Conservation (phyloP, 306 rosid genomes). For the Pueraria montana region DNA sequence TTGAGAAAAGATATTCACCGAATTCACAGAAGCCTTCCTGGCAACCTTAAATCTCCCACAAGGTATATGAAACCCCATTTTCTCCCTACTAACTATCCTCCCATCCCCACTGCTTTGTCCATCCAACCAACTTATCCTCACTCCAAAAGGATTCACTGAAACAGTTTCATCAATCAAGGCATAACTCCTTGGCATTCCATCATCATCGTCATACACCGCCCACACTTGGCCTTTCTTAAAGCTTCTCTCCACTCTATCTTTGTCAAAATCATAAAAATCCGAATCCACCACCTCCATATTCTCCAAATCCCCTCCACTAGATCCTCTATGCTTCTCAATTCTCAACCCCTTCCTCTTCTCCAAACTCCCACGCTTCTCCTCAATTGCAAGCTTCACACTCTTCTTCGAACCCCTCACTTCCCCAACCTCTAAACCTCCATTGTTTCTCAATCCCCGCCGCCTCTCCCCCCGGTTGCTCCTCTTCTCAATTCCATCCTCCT, state of each 20-base stretch:
- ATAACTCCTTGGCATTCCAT: slow-evolving; percentile 91
- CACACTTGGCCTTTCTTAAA: slow-evolving; percentile 94
- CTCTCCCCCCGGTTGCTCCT: slow-evolving; percentile 39
- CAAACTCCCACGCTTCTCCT: slow-evolving; percentile 41
- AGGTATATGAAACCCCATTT: slow-evolving; percentile 69
- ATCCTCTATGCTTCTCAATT: slow-evolving; percentile 33
- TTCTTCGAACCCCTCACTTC: slow-evolving; percentile 35
- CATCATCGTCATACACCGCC: slow-evolving; percentile 84
- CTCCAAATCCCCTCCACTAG: slow-evolving; percentile 52
- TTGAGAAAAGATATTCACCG: slow-evolving; percentile 82
- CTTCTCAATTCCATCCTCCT: slow-evolving; percentile 52
- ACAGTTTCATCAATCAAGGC: slow-evolving; percentile 78
- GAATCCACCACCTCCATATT: slow-evolving; percentile 78
- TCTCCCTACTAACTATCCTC: slow-evolving; percentile 57
- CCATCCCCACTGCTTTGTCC: slow-evolving; percentile 64
- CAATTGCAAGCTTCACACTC: slow-evolving; percentile 39
- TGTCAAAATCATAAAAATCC: slow-evolving; percentile 82
- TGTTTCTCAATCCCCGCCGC: slow-evolving; percentile 37
- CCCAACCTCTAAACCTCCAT: slow-evolving; percentile 39
- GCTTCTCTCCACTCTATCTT: slow-evolving; percentile 81
- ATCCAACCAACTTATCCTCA: slow-evolving; percentile 91
- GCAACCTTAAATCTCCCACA: slow-evolving; percentile 86
- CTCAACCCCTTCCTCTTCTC: slow-evolving; percentile 42
- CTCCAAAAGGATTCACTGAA: slow-evolving; percentile 72
- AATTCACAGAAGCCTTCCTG: slow-evolving; percentile 60